Evolutionary conservation across 495 filamentous ascomycete genomes (phyloP), one percentile per base, ranked within the genome.

Genomic region (Penicillium pulvis): DNA sequence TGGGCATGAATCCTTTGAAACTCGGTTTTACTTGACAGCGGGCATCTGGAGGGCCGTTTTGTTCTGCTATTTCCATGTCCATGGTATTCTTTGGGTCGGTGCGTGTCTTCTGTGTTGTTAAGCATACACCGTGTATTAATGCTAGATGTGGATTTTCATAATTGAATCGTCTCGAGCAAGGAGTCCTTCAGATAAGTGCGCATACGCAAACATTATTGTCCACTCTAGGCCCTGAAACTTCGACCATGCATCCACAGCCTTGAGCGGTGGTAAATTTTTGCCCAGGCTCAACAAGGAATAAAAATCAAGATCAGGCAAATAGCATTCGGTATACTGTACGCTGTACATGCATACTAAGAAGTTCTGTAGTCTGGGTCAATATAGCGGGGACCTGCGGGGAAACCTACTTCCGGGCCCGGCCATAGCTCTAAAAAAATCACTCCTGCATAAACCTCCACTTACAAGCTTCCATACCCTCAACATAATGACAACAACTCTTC

Each of bases 121-220:
- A 59, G 71, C 67, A 69, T 75, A 66, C 65, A 67, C 62, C 51
- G 50, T 72, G 65, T 74, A 70, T 61, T 62, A 59, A 67, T 56
- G 66, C 62, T 71, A 68, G 71, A 75, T 68, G 52, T 67, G 55
- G 65, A 52, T 44, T 61, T 61, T 59, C 51, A 61, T 72, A 71
- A 56, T 68, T 67, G 67, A 65, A 64, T 63, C 39, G 42, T 55
- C 42, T 35, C 16, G 10, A 46, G 30, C 41, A 42, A 28, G 36
- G 11, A n/a, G 31, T 36, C 1, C 28, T 10, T 24, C 30, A 46
- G 6, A 23, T 46, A 6, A 23, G 19, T 20, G 10, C 3, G 23
- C 56, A 46, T 6, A 46, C 17, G 14, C 17, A 5, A 16, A 28
- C 4, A 28, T 28, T 28, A 7, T 28, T 28, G 4, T 5, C 28